Conservation (phyloP, 352 stramenopile species). For the Paralagenidium karlingii region DNA sequence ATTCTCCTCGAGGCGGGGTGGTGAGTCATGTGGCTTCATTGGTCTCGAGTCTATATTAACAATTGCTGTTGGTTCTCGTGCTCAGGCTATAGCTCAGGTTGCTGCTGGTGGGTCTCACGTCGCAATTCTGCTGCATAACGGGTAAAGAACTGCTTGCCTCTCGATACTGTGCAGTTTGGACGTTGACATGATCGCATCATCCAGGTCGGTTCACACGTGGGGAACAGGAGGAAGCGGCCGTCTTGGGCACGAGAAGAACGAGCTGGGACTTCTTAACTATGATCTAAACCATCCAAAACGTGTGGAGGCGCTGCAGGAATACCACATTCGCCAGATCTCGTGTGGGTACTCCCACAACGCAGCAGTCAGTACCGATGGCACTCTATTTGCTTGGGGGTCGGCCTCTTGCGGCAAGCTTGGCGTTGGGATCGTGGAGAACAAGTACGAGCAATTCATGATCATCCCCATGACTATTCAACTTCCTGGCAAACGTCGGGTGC, state of each 20-base stretch:
- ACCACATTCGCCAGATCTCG: constrained; percentile 23
- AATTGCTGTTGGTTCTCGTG: not conserved
- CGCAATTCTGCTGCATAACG: constrained; percentile 65
- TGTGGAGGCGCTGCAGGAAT: constrained; percentile 36
- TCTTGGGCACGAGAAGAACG: constrained; percentile 53
- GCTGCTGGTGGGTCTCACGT: constrained; percentile 73
- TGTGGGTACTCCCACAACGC: constrained; percentile 84
- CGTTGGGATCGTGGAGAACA: constrained; percentile 67
- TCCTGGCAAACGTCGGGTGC: constrained; percentile 37
- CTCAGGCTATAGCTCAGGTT: constrained; percentile 46
- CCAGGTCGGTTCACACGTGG: constrained; percentile 85
- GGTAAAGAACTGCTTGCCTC: constrained; percentile 15
- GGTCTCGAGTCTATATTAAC: constrained; percentile 14
- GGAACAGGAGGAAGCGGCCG: constrained; percentile 71
- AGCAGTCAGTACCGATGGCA: constrained; percentile 53
- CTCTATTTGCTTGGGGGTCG: constrained; percentile 85
- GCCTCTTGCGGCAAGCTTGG: constrained; percentile 72
- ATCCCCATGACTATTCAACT: constrained; percentile 62
- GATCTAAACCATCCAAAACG: constrained; percentile 51
- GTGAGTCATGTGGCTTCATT: constrained; percentile 17
- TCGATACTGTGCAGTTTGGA: not conserved
- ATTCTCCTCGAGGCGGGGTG: constrained; percentile 38
- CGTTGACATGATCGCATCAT: not conserved
- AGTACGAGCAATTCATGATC: constrained; percentile 70
- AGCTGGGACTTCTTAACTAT: constrained; percentile 34